Percentiles rank a stretch among this genome's conserved stretches.
Evolutionary conservation across 1,139 yeast species (phyloP).

Genomic region (Chernovozyma sophiae-reginae): DNA sequence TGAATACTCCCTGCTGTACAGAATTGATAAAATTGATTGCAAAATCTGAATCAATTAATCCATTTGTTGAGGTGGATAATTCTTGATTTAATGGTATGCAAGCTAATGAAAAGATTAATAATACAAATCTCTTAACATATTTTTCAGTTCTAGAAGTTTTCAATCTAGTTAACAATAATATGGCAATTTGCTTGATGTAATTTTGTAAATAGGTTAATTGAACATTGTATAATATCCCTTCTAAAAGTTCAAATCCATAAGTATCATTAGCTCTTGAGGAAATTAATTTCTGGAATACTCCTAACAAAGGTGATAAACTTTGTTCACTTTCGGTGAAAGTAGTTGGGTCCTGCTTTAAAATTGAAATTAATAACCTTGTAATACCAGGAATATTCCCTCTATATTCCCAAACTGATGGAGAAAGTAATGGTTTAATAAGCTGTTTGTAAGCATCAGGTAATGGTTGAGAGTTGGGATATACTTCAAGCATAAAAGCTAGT

Average conservation of each 20-base stretch:
- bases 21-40: constrained; percentile 54
- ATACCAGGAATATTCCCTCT: constrained; percentile 93
- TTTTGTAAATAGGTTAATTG: constrained; percentile 48
- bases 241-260: constrained; percentile 81
- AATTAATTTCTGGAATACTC: constrained; percentile 92
- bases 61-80: constrained; percentile 12
- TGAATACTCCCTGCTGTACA: constrained; percentile 63
- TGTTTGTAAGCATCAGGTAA: constrained; percentile 65
- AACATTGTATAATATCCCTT: constrained; percentile 58
- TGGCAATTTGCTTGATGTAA: constrained; percentile 70
- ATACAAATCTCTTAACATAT: constrained; percentile 66
- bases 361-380: constrained; percentile 71
- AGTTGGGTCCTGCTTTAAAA: constrained; percentile 58
- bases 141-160: constrained; percentile 80
- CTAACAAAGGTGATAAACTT: constrained; percentile 72
- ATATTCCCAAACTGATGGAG: constrained; percentile 90
- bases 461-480: constrained; percentile 42
- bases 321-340: constrained; percentile 41
- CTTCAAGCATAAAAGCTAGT: constrained; percentile 71
- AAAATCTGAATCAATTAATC: constrained; percentile 43
- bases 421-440: constrained; percentile 73
- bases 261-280: constrained; percentile 79
- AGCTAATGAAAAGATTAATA: constrained; percentile 55
- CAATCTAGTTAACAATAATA: constrained; percentile 72
- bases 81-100: constrained; percentile 32